These are phyloP conservation scores for Oryza brachyantha DNA, from an alignment of 176 grass and related monocot genomes.

Conservation along the genomic window DNA sequence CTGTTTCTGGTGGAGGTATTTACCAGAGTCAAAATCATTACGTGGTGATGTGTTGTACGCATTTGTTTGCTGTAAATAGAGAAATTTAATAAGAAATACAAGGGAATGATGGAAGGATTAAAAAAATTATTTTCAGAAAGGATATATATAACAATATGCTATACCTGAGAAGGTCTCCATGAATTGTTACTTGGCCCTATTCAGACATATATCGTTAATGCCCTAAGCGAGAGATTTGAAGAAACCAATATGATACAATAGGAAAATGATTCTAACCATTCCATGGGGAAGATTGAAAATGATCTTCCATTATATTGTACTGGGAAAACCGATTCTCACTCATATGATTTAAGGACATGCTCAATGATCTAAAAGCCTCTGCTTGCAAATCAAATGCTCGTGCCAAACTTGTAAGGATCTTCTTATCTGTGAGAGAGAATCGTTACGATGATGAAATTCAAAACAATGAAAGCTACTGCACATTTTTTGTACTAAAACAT, in stretches of 20 bases:
- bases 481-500: background rate
- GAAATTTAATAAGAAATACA: background rate
- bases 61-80: constrained; percentile 47
- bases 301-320: constrained; percentile 43
- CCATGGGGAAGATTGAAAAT: constrained; percentile 48
- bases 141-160: constrained; percentile 1
- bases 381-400: constrained; percentile 72
- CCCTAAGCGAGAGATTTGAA: background rate
- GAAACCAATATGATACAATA: background rate
- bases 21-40: constrained; percentile 56
- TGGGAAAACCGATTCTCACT: constrained; percentile 51
- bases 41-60: constrained; percentile 31
- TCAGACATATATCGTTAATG: constrained; percentile 13
- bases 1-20: background rate
- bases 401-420: constrained; percentile 66
- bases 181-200: constrained; percentile 58
- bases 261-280: constrained; percentile 63
- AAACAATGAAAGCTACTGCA: constrained; percentile 14
- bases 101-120: background rate
- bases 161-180: constrained; percentile 71
- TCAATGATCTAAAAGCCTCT: constrained; percentile 77
- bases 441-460: background rate
- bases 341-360: constrained; percentile 53
- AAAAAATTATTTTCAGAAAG: background rate
- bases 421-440: constrained; percentile 52